Base-by-base conservation (phyloP, 139 green algal genomes). In the Deuterostichococcus epilithicus region DNA sequence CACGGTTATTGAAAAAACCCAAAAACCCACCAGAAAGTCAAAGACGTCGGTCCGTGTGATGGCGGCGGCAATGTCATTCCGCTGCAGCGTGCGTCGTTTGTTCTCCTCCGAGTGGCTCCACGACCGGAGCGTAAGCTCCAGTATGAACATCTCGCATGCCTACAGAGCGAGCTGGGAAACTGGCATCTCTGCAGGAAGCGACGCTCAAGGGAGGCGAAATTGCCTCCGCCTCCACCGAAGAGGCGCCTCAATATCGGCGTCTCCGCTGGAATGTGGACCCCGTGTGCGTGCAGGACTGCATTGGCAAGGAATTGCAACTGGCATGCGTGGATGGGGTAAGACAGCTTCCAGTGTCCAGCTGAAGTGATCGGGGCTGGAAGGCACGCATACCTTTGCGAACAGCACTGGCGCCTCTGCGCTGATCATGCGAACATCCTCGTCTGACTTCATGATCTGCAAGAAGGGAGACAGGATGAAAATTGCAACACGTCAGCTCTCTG, bases 121-220 rank as follows among this genome's bases (percentile, higher is more conserved):
- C 0, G 93, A 89, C 1, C 94, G 84, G 68, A 94, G 76, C 0
- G 92, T 97, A 20, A 99, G 84, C 86, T 99, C 96, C 58, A 98
- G 78, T 42, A 98, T 98, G 84, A 98, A 98, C 87, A 98, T 95
- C 85, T 99, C 95, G 80, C 95, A 99, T 1, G 95, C 95, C 86
- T 93, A 85, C 30, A 58, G n/a, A n/a, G n/a, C 32, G 45, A 30
- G 28, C 5, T 2, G 30, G 30, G 68, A 73, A 23, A 22, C 13
- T 32, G 33, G 33, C 65, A 70, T 23, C 25, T 37, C 25, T 33
- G 63, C 32, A 69, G 63, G 63, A 28, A 35, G 63, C 26, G n/a
- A n/a, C n/a, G n/a, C n/a, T n/a, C n/a, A n/a, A n/a, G 25, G 30
- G 5, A 63, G 72, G 36, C 32, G 47, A 28, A 34, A 65, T 63